Conservation (phyloP, 1,139 yeast species). For the Entelexis paramagnoliae region DNA sequence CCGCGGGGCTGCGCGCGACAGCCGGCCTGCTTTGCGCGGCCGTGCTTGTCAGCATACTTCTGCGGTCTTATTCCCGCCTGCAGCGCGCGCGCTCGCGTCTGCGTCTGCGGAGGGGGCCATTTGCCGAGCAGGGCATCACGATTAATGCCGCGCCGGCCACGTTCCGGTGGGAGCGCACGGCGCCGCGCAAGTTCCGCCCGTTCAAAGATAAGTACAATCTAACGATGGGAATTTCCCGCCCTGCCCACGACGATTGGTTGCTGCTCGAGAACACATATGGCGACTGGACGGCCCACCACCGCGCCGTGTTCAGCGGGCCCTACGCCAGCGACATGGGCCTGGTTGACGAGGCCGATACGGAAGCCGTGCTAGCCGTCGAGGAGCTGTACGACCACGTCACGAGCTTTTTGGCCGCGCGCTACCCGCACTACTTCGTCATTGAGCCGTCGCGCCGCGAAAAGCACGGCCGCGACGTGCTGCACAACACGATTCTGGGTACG, state of each 20-base stretch:
- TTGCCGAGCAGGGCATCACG: slow-evolving; percentile 1
- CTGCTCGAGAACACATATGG: slow-evolving; percentile 55
- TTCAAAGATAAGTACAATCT: slow-evolving; percentile 52
- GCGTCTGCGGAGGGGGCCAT: slow-evolving; percentile 5
- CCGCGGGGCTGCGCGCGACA: not conserved
- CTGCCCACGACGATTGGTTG: slow-evolving; percentile 53
- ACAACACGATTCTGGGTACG: slow-evolving; percentile 9
- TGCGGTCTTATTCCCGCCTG: not conserved
- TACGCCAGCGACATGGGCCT: slow-evolving; percentile 26
- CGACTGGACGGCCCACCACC: slow-evolving; percentile 39
- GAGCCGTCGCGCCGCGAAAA: slow-evolving; percentile 12
- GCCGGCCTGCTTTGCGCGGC: not conserved
- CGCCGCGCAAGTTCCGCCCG: slow-evolving; percentile 47
- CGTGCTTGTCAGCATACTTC: not conserved
- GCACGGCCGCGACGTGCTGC: not conserved
- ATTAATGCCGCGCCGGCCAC: slow-evolving; percentile 5
- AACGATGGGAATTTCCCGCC: slow-evolving; percentile 55
- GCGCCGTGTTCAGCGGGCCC: slow-evolving; percentile 8
- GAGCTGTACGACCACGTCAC: slow-evolving; percentile 47
- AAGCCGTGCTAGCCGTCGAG: slow-evolving; percentile 44
- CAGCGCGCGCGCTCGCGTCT: not conserved
- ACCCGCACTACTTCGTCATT: slow-evolving; percentile 45
- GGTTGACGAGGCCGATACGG: slow-evolving; percentile 30
- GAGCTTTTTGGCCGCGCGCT: slow-evolving; percentile 42
- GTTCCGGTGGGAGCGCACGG: slow-evolving; percentile 38